phyloP scores from a whole-genome alignment of 192 early-diverging fungal species.

The Backusella liffmaniae region DNA sequence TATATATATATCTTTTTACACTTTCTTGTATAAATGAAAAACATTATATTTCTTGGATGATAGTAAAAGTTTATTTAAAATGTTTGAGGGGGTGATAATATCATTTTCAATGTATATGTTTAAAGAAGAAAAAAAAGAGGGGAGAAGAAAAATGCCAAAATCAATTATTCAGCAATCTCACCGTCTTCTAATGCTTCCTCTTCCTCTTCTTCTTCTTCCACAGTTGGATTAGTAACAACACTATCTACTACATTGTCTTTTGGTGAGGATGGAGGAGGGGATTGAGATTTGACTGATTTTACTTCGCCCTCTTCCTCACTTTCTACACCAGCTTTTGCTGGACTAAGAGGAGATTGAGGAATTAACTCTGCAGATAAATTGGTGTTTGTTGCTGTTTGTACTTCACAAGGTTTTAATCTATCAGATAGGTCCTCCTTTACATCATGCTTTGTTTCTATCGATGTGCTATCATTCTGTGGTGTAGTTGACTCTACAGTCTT shows the following conservation, averaged over 20 bases:
- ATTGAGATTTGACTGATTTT: slow-evolving; percentile 9
- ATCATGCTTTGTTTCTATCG: not conserved
- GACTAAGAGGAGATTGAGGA: not conserved
- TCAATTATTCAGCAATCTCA: slow-evolving; percentile 22
- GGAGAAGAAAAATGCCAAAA: not conserved
- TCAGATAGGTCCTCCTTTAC: not conserved
- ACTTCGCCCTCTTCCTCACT: slow-evolving; percentile 33
- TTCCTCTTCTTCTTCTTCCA: slow-evolving; percentile 1
- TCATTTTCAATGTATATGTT: not conserved
- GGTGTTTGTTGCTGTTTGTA: not conserved
- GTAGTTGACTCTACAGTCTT: not conserved
- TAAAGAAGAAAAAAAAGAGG: not conserved
- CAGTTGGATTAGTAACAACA: not conserved
- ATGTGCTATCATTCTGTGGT: not conserved
- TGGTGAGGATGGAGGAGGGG: slow-evolving; percentile 7
- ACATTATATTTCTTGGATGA: not conserved
- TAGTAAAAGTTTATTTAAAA: not conserved
- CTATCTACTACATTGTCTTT: not conserved
- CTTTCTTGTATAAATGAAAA: not conserved
- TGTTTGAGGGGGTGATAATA: not conserved
- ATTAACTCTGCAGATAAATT: not conserved
- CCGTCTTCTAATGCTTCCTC: slow-evolving; percentile 31
- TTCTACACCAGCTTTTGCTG: slow-evolving; percentile 10
- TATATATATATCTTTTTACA: not conserved
- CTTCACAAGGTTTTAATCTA: not conserved